Conservation (phyloP, 2,329 filamentous ascomycete genomes). For the Claviceps cyperi region DNA sequence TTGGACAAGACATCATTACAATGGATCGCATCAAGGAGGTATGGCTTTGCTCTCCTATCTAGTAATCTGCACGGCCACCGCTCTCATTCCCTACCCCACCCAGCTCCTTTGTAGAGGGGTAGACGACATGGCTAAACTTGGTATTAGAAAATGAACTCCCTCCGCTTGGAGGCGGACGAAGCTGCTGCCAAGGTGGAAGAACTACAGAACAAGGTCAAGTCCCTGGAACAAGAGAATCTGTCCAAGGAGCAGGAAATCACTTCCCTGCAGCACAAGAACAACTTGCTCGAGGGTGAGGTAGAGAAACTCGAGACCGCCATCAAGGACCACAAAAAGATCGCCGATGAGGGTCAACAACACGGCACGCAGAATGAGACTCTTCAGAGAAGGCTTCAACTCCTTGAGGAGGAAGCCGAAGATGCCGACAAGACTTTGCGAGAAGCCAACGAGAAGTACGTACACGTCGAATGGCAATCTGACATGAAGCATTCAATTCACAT, state of each 20-base stretch:
- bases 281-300: slow-evolving; percentile 74
- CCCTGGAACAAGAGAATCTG: slow-evolving; percentile 85
- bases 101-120: slow-evolving; percentile 9
- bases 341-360: slow-evolving; percentile 68
- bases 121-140: slow-evolving; percentile 8
- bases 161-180: slow-evolving; percentile 88
- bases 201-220: slow-evolving; percentile 74
- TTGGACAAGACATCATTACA: slow-evolving; percentile 18
- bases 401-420: slow-evolving; percentile 96
- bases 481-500: not conserved
- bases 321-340: slow-evolving; percentile 76
- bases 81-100: slow-evolving; percentile 18
- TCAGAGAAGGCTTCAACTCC: slow-evolving; percentile 80
- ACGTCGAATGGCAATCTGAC: not conserved
- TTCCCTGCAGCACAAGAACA: slow-evolving; percentile 90
- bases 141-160: slow-evolving; percentile 76
- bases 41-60: slow-evolving; percentile 25
- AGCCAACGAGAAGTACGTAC: slow-evolving; percentile 90
- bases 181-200: slow-evolving; percentile 71
- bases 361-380: slow-evolving; percentile 85
- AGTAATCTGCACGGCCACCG: slow-evolving; percentile 3
- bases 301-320: slow-evolving; percentile 80
- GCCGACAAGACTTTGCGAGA: slow-evolving; percentile 93
- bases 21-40: slow-evolving; percentile 92
- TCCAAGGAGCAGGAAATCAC: slow-evolving; percentile 97